A percentile compares a stretch with the other conserved stretches of the same genome.
These are phyloP conservation scores for Pythium utonaiense DNA, from an alignment of 352 stramenopile species.

Conservation along the genomic window DNA sequence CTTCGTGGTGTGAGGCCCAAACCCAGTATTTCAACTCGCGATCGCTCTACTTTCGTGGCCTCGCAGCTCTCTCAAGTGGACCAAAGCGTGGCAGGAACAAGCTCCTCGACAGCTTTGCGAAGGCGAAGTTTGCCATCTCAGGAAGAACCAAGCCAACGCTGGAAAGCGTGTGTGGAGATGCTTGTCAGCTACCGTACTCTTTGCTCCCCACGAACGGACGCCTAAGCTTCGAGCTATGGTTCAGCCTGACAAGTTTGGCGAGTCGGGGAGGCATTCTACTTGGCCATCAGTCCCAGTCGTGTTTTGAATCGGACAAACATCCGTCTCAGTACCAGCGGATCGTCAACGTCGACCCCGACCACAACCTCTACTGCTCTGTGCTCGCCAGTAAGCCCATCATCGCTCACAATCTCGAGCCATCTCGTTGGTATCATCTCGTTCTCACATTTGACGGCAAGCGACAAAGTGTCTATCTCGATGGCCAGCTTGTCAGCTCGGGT, in stretches of 20 bases:
- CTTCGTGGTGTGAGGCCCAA: slow-evolving; percentile 10
- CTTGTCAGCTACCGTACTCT: slow-evolving; percentile 4
- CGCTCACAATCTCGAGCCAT: background rate
- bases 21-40: background rate
- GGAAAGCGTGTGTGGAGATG: slow-evolving; percentile 16
- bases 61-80: background rate
- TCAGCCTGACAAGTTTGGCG: background rate
- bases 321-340: slow-evolving; percentile 4
- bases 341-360: slow-evolving; percentile 8
- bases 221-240: slow-evolving; percentile 16
- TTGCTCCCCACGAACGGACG: slow-evolving; percentile 8
- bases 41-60: slow-evolving; percentile 10
- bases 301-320: background rate
- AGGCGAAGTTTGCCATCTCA: background rate
- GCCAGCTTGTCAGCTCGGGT: background rate
- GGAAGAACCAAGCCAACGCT: too few relatives aligned
- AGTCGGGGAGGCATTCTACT: slow-evolving; percentile 8
- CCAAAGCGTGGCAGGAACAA: background rate
- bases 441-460: slow-evolving; percentile 5
- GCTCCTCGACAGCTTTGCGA: background rate
- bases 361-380: slow-evolving; percentile 18
- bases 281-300: slow-evolving; percentile 6
- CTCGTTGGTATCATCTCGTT: slow-evolving; percentile 12
- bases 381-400: slow-evolving; percentile 8
- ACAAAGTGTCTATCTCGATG: slow-evolving; percentile 13